phyloP scores from a whole-genome alignment of 139 green algal species.

The Picochlorum sp. region DNA sequence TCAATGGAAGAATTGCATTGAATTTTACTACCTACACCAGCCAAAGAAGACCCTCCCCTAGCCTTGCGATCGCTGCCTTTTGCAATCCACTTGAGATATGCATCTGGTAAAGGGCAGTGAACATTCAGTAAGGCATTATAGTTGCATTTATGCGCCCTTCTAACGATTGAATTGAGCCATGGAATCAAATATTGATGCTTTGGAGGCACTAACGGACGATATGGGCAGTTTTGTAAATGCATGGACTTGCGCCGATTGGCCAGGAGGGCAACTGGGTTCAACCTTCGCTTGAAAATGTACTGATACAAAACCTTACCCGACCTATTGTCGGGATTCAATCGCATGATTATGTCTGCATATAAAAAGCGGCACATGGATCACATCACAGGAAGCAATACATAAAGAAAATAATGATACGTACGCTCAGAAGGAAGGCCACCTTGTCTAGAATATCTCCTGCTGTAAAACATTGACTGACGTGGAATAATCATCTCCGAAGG shows the following conservation, averaged over 20 bases:
- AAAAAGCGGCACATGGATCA: background rate
- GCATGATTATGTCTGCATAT: constrained; percentile 39
- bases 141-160: constrained; percentile 35
- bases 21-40: no score
- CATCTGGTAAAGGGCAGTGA: constrained; percentile 64
- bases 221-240: constrained; percentile 5
- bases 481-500: constrained; percentile 25
- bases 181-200: constrained; percentile 18
- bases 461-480: constrained; percentile 49
- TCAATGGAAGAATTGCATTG: background rate
- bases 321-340: constrained; percentile 8
- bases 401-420: constrained; percentile 17
- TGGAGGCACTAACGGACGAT: constrained; percentile 9
- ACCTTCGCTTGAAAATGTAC: constrained; percentile 27
- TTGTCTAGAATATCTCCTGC: constrained; percentile 36
- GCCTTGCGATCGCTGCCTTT: background rate
- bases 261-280: constrained; percentile 14
- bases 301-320: constrained; percentile 28
- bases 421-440: constrained; percentile 44
- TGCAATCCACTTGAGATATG: background rate
- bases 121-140: constrained; percentile 49
- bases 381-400: background rate
- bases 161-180: constrained; percentile 27
- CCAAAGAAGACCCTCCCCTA: no score
- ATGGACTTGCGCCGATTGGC: background rate